These are phyloP conservation scores for Eutrema japonicum DNA, from an alignment of 345 rosid genomes.

Conservation along the genomic window DNA sequence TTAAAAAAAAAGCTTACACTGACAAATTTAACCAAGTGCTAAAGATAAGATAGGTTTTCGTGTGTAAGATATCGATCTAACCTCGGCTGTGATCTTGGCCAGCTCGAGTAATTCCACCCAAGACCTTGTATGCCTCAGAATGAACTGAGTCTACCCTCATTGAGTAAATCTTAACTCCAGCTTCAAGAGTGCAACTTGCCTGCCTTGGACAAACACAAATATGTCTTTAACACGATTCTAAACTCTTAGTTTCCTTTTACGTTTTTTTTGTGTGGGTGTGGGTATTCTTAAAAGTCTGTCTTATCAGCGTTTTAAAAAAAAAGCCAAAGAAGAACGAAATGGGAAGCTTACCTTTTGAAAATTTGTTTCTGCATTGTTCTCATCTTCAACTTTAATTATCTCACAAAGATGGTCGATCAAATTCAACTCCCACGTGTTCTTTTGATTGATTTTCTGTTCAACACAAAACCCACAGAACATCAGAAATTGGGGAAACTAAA, in stretches of 20 bases:
- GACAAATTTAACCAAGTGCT: not conserved
- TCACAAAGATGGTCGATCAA: slow-evolving; percentile 86
- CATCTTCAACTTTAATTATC: slow-evolving; percentile 89
- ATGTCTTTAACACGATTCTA: not conserved
- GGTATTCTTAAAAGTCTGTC: not conserved
- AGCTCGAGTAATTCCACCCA: slow-evolving; percentile 89
- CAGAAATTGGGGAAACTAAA: not conserved
- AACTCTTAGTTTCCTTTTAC: not conserved
- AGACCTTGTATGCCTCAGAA: slow-evolving; percentile 95
- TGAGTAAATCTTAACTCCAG: slow-evolving; percentile 94
- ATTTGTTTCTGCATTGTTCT: slow-evolving; percentile 79
- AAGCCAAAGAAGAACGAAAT: slow-evolving; percentile 6
- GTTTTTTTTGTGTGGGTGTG: not conserved
- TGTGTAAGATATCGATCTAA: slow-evolving; percentile 42
- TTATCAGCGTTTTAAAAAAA: not conserved
- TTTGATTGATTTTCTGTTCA: slow-evolving; percentile 83
- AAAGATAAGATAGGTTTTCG: not conserved
- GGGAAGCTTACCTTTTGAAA: slow-evolving; percentile 74
- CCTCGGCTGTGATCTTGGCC: slow-evolving; percentile 77
- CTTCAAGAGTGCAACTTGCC: slow-evolving; percentile 98
- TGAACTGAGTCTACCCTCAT: slow-evolving; percentile 90
- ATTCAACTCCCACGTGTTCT: slow-evolving; percentile 88
- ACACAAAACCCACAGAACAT: slow-evolving; percentile 5
- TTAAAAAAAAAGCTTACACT: slow-evolving; percentile 11
- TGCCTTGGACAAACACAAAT: slow-evolving; percentile 34